Conservation (phyloP, 495 filamentous ascomycete genomes). For the Neurospora cerealis region DNA sequence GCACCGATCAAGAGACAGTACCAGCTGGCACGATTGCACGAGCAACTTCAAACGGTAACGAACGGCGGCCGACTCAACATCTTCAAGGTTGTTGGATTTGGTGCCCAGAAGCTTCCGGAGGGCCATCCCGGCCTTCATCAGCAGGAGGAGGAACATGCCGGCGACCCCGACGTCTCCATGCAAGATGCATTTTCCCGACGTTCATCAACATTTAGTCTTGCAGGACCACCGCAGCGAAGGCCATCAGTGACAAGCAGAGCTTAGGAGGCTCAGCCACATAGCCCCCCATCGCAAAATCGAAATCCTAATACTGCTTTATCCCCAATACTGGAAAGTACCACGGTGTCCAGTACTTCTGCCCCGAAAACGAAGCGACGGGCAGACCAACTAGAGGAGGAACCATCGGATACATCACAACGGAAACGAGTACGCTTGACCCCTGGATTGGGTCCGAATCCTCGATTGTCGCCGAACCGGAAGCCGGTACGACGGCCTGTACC, state of each 20-base stretch:
- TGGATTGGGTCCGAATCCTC: background rate
- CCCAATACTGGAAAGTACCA: background rate
- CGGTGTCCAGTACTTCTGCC: background rate
- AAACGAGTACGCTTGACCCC: background rate
- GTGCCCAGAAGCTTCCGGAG: slow-evolving; percentile 38
- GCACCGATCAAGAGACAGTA: slow-evolving; percentile 64
- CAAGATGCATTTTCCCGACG: slow-evolving; percentile 22
- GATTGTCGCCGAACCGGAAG: background rate
- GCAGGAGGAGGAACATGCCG: slow-evolving; percentile 31
- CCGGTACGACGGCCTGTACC: background rate
- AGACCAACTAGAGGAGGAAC: background rate
- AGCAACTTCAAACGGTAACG: slow-evolving; percentile 72
- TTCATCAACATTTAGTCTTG: slow-evolving; percentile 36
- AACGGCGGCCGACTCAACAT: slow-evolving; percentile 47
- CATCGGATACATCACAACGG: background rate
- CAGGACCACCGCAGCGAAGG: slow-evolving; percentile 28
- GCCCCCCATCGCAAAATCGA: background rate
- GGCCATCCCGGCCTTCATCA: slow-evolving; percentile 25
- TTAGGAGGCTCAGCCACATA: slow-evolving; percentile 17
- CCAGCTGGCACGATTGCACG: slow-evolving; percentile 74
- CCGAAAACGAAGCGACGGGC: background rate
- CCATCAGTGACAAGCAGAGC: slow-evolving; percentile 35
- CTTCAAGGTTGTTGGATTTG: slow-evolving; percentile 38
- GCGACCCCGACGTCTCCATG: slow-evolving; percentile 31
- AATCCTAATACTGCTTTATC: background rate